These are phyloP conservation scores for Sphaerulina populicola DNA, from an alignment of 2,329 filamentous ascomycete genomes.

Conservation along the genomic window DNA sequence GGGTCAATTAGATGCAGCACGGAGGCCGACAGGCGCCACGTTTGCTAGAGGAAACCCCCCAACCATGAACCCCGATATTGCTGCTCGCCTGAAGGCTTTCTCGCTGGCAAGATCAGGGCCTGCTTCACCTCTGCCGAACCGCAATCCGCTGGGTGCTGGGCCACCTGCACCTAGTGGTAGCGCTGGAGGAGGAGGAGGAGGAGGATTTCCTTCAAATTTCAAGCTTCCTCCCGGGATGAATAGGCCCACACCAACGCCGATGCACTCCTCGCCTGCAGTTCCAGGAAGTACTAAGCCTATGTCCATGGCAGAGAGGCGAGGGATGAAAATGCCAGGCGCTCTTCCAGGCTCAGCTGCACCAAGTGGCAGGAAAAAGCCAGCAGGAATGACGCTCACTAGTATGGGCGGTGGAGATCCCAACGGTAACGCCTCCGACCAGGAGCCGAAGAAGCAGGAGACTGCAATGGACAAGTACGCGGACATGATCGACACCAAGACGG, in stretches of 20 bases:
- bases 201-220: slow-evolving; percentile 40
- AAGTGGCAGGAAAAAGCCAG: slow-evolving; percentile 34
- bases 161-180: slow-evolving; percentile 16
- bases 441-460: slow-evolving; percentile 26
- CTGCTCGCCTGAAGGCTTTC: slow-evolving; percentile 62
- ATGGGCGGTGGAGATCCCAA: slow-evolving; percentile 35
- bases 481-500: slow-evolving; percentile 84
- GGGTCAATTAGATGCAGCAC: slow-evolving; percentile 63
- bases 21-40: slow-evolving; percentile 43
- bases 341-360: slow-evolving; percentile 37
- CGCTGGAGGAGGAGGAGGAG: slow-evolving; percentile 31
- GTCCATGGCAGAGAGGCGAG: slow-evolving; percentile 60
- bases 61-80: slow-evolving; percentile 49
- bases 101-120: slow-evolving; percentile 57
- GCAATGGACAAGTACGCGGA: slow-evolving; percentile 61
- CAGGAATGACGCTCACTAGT: slow-evolving; percentile 38
- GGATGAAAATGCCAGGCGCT: slow-evolving; percentile 54
- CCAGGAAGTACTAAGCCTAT: slow-evolving; percentile 39
- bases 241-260: slow-evolving; percentile 36
- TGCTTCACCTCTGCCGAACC: slow-evolving; percentile 23
- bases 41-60: slow-evolving; percentile 42
- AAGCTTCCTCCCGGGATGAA: slow-evolving; percentile 35
- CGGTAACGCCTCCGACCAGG: slow-evolving; percentile 27
- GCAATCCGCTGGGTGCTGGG: slow-evolving; percentile 13
- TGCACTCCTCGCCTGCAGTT: slow-evolving; percentile 44